Conservation (phyloP, 257 asterid genomes). For the Voacanga thouarsii region DNA sequence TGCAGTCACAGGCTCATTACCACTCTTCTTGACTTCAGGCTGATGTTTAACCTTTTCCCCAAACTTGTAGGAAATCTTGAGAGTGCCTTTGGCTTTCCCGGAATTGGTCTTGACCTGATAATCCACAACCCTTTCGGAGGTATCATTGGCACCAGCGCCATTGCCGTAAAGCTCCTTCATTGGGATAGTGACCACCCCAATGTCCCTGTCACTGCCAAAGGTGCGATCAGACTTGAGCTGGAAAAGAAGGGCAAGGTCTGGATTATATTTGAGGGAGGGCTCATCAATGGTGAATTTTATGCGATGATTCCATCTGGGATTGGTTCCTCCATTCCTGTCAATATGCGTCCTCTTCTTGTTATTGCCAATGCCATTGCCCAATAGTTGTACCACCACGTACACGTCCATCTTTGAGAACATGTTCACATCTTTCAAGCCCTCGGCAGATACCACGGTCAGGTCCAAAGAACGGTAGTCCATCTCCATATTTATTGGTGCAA, state of each 20-base stretch:
- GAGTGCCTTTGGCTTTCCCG: slow-evolving; percentile 66
- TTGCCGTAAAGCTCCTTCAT: slow-evolving; percentile 43
- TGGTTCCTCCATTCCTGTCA: slow-evolving; percentile 33
- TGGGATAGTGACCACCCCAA: slow-evolving; percentile 62
- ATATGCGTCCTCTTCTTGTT: slow-evolving; percentile 31
- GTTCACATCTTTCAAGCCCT: slow-evolving; percentile 34
- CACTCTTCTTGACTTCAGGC: slow-evolving; percentile 9
- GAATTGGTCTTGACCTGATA: slow-evolving; percentile 50
- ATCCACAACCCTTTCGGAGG: slow-evolving; percentile 35
- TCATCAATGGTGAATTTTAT: slow-evolving; percentile 46
- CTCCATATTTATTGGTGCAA: not conserved
- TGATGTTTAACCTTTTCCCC: slow-evolving; percentile 50
- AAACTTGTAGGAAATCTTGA: slow-evolving; percentile 59
- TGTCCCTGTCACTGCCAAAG: slow-evolving; percentile 40
- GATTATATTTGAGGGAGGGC: slow-evolving; percentile 48
- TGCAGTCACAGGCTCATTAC: slow-evolving; percentile 46
- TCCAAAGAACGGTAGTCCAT: slow-evolving; percentile 35
- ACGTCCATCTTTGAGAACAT: slow-evolving; percentile 35
- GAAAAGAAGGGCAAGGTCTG: slow-evolving; percentile 46
- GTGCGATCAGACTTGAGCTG: slow-evolving; percentile 49
- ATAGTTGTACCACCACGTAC: slow-evolving; percentile 23
- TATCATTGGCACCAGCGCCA: not conserved
- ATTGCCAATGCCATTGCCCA: slow-evolving; percentile 6
- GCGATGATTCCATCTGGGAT: slow-evolving; percentile 37
- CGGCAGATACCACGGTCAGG: slow-evolving; percentile 36